These are phyloP conservation scores for Apiospora rasikravindrae DNA, from an alignment of 2,329 filamentous ascomycete species.

Conservation along the genomic window DNA sequence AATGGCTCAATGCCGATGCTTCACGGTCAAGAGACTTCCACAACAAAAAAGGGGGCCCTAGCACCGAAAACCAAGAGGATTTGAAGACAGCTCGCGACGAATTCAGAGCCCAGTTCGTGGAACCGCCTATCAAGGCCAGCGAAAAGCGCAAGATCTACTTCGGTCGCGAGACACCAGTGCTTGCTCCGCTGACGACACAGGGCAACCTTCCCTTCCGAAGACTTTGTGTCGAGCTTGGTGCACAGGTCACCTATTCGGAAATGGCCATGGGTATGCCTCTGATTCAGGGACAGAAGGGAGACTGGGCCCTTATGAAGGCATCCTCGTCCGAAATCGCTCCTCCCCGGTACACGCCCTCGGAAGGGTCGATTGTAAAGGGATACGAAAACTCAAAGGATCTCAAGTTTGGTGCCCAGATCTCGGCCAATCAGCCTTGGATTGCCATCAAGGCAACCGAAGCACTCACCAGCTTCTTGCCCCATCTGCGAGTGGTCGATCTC, in stretches of 20 bases:
- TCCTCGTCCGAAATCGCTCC: slow-evolving; percentile 81
- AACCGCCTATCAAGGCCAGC: slow-evolving; percentile 85
- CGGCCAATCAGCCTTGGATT: slow-evolving; percentile 89
- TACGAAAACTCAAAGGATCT: slow-evolving; percentile 86
- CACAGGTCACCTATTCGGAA: slow-evolving; percentile 94
- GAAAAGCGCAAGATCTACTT: slow-evolving; percentile 96
- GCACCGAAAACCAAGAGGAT: slow-evolving; percentile 41
- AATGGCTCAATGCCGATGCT: slow-evolving; percentile 76
- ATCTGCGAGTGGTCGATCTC: slow-evolving; percentile 88
- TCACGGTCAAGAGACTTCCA: slow-evolving; percentile 54
- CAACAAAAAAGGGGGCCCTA: slow-evolving; percentile 47
- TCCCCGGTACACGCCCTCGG: slow-evolving; percentile 67
- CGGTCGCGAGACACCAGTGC: slow-evolving; percentile 85
- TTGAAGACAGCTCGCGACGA: slow-evolving; percentile 56
- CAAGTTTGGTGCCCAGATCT: slow-evolving; percentile 91
- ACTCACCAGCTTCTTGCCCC: slow-evolving; percentile 76
- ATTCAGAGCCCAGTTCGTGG: slow-evolving; percentile 78
- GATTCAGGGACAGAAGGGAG: slow-evolving; percentile 85
- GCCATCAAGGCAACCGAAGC: slow-evolving; percentile 88
- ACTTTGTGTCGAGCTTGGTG: slow-evolving; percentile 86
- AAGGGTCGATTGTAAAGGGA: slow-evolving; percentile 64
- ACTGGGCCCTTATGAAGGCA: slow-evolving; percentile 95
- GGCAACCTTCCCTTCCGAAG: slow-evolving; percentile 94
- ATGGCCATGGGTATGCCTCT: slow-evolving; percentile 95
- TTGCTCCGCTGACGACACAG: slow-evolving; percentile 96